Evolutionary conservation across 2,329 filamentous ascomycete genomes (phyloP).

Genomic region (Daldinia sp.): DNA sequence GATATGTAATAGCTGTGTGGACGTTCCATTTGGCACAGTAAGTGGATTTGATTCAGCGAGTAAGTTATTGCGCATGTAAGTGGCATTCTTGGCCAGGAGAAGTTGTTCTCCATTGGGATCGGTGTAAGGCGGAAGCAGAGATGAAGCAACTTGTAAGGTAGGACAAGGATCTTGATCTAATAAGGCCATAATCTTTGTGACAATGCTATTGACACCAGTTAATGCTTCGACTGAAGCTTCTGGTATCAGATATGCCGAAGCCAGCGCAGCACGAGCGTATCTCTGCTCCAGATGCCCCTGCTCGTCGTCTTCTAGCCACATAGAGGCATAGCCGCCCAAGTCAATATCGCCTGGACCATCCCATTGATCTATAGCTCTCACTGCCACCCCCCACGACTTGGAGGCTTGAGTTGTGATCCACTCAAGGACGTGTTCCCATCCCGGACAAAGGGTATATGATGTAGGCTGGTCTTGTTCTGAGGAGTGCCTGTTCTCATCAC

Average conservation of each 20-base stretch:
- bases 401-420: slow-evolving; percentile 74
- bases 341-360: slow-evolving; percentile 79
- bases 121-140: slow-evolving; percentile 58
- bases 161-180: slow-evolving; percentile 70
- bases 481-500: slow-evolving; percentile 41
- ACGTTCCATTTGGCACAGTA: slow-evolving; percentile 69
- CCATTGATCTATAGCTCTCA: slow-evolving; percentile 76
- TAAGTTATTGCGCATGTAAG: slow-evolving; percentile 64
- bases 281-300: slow-evolving; percentile 70
- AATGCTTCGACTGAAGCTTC: slow-evolving; percentile 70
- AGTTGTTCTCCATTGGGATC: slow-evolving; percentile 52
- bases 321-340: slow-evolving; percentile 68
- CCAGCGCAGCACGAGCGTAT: slow-evolving; percentile 76
- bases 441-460: slow-evolving; percentile 60
- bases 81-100: slow-evolving; percentile 57
- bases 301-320: slow-evolving; percentile 70
- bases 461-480: slow-evolving; percentile 43
- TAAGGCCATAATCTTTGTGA: slow-evolving; percentile 69
- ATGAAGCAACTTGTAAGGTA: slow-evolving; percentile 62
- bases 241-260: slow-evolving; percentile 75
- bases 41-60: slow-evolving; percentile 71
- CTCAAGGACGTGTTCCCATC: slow-evolving; percentile 76
- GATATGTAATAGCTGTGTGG: slow-evolving; percentile 71
- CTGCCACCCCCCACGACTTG: slow-evolving; percentile 71
- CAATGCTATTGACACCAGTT: slow-evolving; percentile 69